These are phyloP conservation scores for Agrocybe pediades DNA, from an alignment of 768 basidiomycete species.

Conservation along the genomic window DNA sequence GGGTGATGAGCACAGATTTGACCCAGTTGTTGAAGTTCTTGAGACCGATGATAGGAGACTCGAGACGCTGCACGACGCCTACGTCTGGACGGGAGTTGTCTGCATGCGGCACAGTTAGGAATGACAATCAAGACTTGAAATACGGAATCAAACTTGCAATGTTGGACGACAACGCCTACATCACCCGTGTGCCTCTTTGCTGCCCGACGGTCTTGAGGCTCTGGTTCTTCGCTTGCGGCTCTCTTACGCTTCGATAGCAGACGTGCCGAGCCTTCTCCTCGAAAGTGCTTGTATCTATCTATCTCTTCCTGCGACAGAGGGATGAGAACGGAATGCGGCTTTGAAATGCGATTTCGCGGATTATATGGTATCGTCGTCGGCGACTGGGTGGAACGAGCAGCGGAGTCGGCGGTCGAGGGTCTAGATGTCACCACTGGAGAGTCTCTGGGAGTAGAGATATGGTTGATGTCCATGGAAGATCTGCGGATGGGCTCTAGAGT, in stretches of 20 bases:
- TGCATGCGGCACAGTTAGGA: conserved; percentile 28
- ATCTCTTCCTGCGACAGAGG: conserved; percentile 69
- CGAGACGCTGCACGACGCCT: conserved; percentile 77
- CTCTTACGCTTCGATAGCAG: conserved; percentile 56
- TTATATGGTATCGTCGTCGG: conserved; percentile 57
- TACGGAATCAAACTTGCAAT: conserved; percentile 57
- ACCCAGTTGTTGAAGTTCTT: conserved; percentile 99
- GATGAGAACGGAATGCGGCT: conserved; percentile 59
- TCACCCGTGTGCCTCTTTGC: conserved; percentile 64
- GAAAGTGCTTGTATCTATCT: conserved; percentile 55
- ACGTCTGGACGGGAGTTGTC: conserved; percentile 95
- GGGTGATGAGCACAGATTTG: conserved; percentile 93
- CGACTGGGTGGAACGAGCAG: conserved; percentile 26
- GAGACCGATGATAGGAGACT: conserved; percentile 94
- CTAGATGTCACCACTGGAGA: conserved; percentile 25
- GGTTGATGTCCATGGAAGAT: conserved; percentile 26
- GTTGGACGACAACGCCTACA: conserved; percentile 71
- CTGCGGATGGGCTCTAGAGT: conserved; percentile 27
- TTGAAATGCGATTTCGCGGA: conserved; percentile 61
- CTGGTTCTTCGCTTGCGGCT: conserved; percentile 38
- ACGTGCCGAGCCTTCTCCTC: conserved; percentile 55
- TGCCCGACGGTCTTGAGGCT: conserved; percentile 33
- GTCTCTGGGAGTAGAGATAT: conserved; percentile 24
- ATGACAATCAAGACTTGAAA: conserved; percentile 1
- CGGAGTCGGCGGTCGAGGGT: conserved; percentile 35